Conservation (phyloP, 108 stramenopile genomes). For the Phaeodactylum tricornutum region DNA sequence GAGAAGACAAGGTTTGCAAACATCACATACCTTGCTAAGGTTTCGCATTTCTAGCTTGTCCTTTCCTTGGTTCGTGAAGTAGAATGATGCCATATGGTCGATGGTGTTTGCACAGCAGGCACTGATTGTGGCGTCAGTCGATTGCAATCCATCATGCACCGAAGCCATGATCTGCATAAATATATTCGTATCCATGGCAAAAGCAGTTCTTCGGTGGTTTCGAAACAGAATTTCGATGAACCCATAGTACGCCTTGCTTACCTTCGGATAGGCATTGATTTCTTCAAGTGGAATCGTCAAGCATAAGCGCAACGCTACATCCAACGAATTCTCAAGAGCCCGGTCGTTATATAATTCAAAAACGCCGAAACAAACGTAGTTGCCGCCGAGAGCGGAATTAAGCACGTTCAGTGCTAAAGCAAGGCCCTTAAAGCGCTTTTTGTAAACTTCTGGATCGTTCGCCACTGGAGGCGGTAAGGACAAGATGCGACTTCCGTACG, state of each 20-base stretch:
- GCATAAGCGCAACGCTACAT: constrained; percentile 80
- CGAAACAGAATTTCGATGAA: constrained; percentile 94
- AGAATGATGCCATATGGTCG: constrained; percentile 93
- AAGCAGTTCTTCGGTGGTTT: constrained; percentile 77
- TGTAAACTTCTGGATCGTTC: constrained; percentile 76
- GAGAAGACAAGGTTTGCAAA: too few relatives aligned
- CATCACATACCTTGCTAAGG: constrained; percentile 66
- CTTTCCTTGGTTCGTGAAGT: constrained; percentile 82
- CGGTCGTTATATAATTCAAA: constrained; percentile 95
- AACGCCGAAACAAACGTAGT: constrained; percentile 96
- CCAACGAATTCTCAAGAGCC: constrained; percentile 83
- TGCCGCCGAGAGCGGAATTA: constrained; percentile 90
- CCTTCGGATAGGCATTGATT: constrained; percentile 89
- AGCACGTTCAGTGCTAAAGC: constrained; percentile 78
- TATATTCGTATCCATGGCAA: constrained; percentile 75
- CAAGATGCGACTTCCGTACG: constrained; percentile 73
- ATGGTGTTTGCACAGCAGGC: constrained; percentile 86
- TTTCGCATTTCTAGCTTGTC: constrained; percentile 82
- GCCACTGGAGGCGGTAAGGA: constrained; percentile 32
- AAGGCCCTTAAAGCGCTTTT: constrained; percentile 90
- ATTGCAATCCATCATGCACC: constrained; percentile 91
- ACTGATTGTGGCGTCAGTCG: constrained; percentile 81
- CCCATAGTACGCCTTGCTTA: constrained; percentile 88
- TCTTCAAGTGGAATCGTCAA: constrained; percentile 87
- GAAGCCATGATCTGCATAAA: constrained; percentile 92